A percentile compares a stretch with the other conserved stretches of the same genome.
These are phyloP conservation scores for Fibroporia radiculosa DNA, from an alignment of 768 basidiomycete genomes.

Conservation along the genomic window DNA sequence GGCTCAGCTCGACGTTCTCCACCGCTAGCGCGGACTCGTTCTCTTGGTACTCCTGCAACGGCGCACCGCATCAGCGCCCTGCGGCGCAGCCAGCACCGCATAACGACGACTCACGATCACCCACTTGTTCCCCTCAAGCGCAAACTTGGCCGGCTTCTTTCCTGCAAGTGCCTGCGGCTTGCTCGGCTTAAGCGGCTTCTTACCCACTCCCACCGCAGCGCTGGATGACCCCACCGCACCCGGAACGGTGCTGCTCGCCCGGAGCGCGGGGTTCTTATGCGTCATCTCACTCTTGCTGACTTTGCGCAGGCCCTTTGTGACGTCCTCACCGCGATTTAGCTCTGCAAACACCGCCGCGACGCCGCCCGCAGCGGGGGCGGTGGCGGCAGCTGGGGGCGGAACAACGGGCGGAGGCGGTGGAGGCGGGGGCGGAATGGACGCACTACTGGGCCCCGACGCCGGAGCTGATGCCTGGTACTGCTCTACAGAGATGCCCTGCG, in stretches of 20 bases:
- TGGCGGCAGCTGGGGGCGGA: conserved; percentile 25
- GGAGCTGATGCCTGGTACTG: conserved; percentile 38
- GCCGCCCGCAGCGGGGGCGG: conserved; percentile 39
- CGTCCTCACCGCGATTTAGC: conserved; percentile 81
- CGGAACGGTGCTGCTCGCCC: conserved; percentile 48
- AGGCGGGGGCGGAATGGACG: conserved; percentile 25
- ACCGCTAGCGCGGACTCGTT: conserved; percentile 65
- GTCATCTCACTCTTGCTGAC: conserved; percentile 97
- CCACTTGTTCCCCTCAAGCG: conserved; percentile 92
- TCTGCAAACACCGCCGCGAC: conserved; percentile 83
- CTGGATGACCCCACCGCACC: conserved; percentile 20
- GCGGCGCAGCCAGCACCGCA: neutral
- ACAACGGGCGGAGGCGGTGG: conserved; percentile 9
- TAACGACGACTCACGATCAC: conserved; percentile 51
- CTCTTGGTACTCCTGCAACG: conserved; percentile 82
- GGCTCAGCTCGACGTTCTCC: conserved; percentile 68
- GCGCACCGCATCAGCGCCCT: neutral
- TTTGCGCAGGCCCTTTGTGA: conserved; percentile 87
- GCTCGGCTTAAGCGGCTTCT: conserved; percentile 71
- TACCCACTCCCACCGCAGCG: conserved; percentile 23
- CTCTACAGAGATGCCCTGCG: conserved; percentile 49
- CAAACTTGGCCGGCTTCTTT: conserved; percentile 89
- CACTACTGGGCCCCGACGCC: conserved; percentile 26
- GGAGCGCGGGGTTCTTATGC: conserved; percentile 91
- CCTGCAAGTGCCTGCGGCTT: conserved; percentile 80